Evolutionary conservation across 345 rosid species (phyloP).

Genomic region (Turnera subulata): DNA sequence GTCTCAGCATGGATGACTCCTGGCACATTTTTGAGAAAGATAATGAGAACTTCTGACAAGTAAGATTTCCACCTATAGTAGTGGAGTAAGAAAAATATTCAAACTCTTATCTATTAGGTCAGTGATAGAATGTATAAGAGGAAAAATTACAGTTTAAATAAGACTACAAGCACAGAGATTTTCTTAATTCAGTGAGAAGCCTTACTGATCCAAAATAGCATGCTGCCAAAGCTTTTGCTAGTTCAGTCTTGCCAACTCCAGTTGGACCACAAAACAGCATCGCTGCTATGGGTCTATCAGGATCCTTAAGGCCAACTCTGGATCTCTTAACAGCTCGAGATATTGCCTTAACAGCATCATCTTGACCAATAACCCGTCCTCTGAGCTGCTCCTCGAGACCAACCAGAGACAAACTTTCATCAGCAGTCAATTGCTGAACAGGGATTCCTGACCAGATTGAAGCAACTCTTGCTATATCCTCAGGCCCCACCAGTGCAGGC

Average conservation of each 20-base stretch:
- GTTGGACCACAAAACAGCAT: constrained; percentile 99
- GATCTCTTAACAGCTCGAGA: constrained; percentile 98
- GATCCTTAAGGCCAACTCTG: constrained; percentile 83
- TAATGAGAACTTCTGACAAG: no score
- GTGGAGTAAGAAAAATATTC: no score
- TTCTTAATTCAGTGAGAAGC: constrained; percentile 7
- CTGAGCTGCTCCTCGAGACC: constrained; percentile 79
- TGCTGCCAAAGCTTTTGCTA: constrained; percentile 83
- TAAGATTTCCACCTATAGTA: no score
- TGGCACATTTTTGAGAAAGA: no score
- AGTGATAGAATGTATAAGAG: no score
- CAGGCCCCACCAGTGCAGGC: constrained; percentile 68
- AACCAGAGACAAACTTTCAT: constrained; percentile 72
- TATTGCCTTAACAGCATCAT: constrained; percentile 85
- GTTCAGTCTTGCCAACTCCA: constrained; percentile 96
- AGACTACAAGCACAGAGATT: no score
- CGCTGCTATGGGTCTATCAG: constrained; percentile 87
- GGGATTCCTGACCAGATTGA: constrained; percentile 98
- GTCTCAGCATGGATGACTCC: constrained; percentile 91
- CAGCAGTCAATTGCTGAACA: constrained; percentile 91
- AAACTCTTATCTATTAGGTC: no score
- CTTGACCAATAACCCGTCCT: constrained; percentile 88
- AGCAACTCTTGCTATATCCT: constrained; percentile 93
- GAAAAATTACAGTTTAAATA: no score
- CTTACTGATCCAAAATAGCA: constrained; percentile 89